A percentile compares a stretch with the other conserved stretches of the same genome.
These are phyloP conservation scores for Ploettnerulaceae sp. DNA, from an alignment of 2,329 filamentous ascomycete species.

Conservation along the genomic window DNA sequence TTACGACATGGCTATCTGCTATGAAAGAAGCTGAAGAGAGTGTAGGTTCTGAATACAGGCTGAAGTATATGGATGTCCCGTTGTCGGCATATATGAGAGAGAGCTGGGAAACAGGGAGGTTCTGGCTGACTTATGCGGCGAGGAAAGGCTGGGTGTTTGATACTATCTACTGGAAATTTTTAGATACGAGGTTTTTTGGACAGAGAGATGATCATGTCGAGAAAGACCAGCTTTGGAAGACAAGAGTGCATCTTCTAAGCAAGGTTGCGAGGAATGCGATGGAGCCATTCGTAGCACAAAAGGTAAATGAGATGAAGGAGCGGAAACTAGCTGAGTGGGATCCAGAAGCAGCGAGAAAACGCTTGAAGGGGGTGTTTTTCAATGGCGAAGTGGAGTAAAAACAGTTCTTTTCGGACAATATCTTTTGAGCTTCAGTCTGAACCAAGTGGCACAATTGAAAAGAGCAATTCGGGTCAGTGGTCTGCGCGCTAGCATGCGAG, in stretches of 20 bases:
- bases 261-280: constrained; percentile 27
- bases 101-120: too few species aligned
- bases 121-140: constrained; percentile 35
- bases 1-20: constrained; percentile 34
- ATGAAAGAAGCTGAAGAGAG: constrained; percentile 32
- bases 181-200: constrained; percentile 36
- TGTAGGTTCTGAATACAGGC: not conserved
- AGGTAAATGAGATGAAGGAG: constrained; percentile 30
- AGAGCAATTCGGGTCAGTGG: too few species aligned
- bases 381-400: too few species aligned
- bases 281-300: constrained; percentile 33
- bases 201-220: constrained; percentile 13
- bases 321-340: constrained; percentile 14
- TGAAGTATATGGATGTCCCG: too few species aligned
- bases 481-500: too few species aligned
- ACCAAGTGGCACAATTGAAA: too few species aligned
- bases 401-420: too few species aligned
- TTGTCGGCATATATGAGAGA: constrained; percentile 34
- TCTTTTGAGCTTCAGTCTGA: too few species aligned
- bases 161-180: constrained; percentile 35
- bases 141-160: constrained; percentile 39
- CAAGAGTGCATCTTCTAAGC: constrained; percentile 30
- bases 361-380: constrained; percentile 2
- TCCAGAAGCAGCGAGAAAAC: constrained; percentile 2
- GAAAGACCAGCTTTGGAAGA: constrained; percentile 22